phyloP scores from a whole-genome alignment of 208 protist genomes.

The Lotmaria passim region DNA sequence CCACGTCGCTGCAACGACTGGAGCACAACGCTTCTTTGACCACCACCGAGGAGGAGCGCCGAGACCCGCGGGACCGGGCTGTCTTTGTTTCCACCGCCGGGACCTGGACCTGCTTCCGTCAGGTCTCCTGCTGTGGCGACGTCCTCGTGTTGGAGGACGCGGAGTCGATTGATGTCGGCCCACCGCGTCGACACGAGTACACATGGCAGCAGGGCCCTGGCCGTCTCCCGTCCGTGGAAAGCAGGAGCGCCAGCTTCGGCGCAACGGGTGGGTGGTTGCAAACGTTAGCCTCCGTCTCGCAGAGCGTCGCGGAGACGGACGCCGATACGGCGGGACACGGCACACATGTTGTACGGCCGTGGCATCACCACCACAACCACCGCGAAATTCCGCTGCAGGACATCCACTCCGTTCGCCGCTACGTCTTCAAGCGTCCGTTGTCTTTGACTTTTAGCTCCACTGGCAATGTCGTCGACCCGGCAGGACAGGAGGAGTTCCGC shows the following conservation, averaged over 20 bases:
- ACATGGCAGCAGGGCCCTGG: constrained; percentile 34
- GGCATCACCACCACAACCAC: constrained; percentile 22
- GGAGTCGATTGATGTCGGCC: constrained; percentile 13
- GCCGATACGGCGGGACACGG: neutral
- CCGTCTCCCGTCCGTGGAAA: constrained; percentile 1
- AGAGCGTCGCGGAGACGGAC: neutral
- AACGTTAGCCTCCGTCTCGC: constrained; percentile 5
- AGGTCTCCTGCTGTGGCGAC: constrained; percentile 23
- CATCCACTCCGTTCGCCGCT: constrained; percentile 32
- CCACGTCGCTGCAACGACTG: constrained; percentile 3
- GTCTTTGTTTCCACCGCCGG: constrained; percentile 11
- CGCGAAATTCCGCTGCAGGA: constrained; percentile 39
- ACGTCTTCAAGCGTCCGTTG: constrained; percentile 41
- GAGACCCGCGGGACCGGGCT: constrained; percentile 2
- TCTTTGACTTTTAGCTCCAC: constrained; percentile 31
- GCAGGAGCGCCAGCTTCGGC: constrained; percentile 5
- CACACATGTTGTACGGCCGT: neutral
- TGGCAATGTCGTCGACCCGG: constrained; percentile 3
- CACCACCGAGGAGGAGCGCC: constrained; percentile 6
- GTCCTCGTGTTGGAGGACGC: constrained; percentile 25
- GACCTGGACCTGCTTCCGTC: constrained; percentile 29
- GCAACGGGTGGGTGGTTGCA: neutral
- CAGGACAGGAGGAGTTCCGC: neutral
- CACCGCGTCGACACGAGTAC: constrained; percentile 22
- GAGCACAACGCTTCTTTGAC: constrained; percentile 1